Base-by-base conservation (phyloP, 768 basidiomycete species). In the Termitomyces sp. region DNA sequence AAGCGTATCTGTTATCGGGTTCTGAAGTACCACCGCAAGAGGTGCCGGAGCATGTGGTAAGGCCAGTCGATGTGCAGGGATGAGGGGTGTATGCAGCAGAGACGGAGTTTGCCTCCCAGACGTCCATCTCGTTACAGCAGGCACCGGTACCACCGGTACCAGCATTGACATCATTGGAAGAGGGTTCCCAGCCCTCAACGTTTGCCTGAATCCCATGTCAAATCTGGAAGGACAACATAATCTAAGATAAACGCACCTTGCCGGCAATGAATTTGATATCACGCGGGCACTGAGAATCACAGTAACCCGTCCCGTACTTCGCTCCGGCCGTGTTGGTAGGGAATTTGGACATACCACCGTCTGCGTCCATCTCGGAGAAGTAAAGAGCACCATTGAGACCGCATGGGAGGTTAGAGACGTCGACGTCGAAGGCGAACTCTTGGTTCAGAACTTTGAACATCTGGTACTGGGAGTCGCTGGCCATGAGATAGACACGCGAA, bases 211-310 rank as follows among this genome's bases (percentile, higher is more conserved):
- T 31, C 56, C n/a, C 31, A 29, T 23, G 27, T 15, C 27, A 20
- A n/a, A 16, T 25, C 10, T 1, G 25, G 9, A 33, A 39, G 31
- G 18, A 23, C 12, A 16, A 18, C 7, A 20, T 3, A 33, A 45
- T 12, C 41, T 36, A 15, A 38, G 32, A 22, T 16, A 23, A 7
- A 68, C 73, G 54, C 41, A 79, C 81, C 68, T 71, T 64, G 57
- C 82, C 82, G 65, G 78, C 73, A 63, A 84, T 82, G 71, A 81
- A 82, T 69, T 84, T 82, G 70, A 82, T 68, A 64, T 82, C 82
- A 40, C 73, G 73, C 3, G 81, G 80, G 70, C 81, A 82, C 64
- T 83, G 81, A 51, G 72, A 70, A 58, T 75, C 73, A 60, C 70
- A 72, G 63, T 70, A 70, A 36, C 68, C 72, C 54, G 67, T 70